Conservation (phyloP, 495 filamentous ascomycete species). For the Neurospora pannonica region DNA sequence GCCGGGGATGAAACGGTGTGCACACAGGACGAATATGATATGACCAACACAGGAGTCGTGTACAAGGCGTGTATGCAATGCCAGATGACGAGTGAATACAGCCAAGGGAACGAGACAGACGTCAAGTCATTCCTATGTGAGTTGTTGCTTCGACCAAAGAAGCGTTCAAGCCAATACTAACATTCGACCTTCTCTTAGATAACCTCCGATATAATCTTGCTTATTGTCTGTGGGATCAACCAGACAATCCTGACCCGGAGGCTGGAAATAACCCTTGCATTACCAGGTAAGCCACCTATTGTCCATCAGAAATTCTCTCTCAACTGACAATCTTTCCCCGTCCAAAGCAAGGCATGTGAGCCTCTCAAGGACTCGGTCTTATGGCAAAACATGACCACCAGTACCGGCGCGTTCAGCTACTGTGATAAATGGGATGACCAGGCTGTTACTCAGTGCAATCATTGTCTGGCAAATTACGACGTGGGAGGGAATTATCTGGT, state of each 20-base stretch:
- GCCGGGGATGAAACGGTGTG: conserved; percentile 33
- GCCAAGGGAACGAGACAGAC: conserved; percentile 23
- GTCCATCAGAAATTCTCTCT: neutral
- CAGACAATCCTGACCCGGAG: conserved; percentile 3
- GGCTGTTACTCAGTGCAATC: conserved; percentile 22
- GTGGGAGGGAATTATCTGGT: conserved; percentile 20
- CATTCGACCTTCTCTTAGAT: conserved; percentile 17
- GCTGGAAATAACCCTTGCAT: conserved; percentile 26
- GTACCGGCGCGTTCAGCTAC: conserved; percentile 27
- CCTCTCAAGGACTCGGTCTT: conserved; percentile 25
- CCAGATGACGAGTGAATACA: conserved; percentile 30
- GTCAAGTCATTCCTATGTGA: conserved; percentile 32
- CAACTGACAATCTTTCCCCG: conserved; percentile 4
- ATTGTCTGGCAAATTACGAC: conserved; percentile 20
- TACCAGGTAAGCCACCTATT: conserved; percentile 24
- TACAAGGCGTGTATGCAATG: conserved; percentile 35
- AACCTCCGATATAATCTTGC: conserved; percentile 35
- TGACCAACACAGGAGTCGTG: conserved; percentile 21
- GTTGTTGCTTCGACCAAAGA: neutral
- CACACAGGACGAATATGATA: conserved; percentile 18
- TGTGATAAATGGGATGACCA: conserved; percentile 29
- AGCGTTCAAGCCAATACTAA: neutral
- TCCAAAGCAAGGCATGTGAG: conserved; percentile 29
- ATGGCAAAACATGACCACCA: conserved; percentile 26
- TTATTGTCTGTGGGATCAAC: conserved; percentile 30